Base-by-base conservation (phyloP, 805 yeast genomes). In the Naumovozyma baii region DNA sequence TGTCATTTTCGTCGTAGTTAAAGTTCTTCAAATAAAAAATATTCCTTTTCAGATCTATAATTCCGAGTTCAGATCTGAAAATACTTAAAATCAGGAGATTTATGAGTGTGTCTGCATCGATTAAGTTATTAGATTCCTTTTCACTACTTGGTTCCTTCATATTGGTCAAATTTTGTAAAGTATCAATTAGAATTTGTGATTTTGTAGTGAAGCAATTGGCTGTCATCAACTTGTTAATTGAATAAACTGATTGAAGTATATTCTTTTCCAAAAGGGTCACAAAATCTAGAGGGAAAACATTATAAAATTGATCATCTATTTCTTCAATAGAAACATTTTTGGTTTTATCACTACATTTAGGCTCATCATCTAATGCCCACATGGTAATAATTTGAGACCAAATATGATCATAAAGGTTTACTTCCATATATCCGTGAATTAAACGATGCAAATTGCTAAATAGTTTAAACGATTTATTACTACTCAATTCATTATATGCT, bases 41-140 rank as follows among this genome's bases (percentile, higher is more conserved):
- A 47, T 83, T 87, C 2, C 74, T 70, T 46, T 75, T 80, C 18
- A 86, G 54, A 48, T 78, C 62, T 8, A 12, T 5, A 29, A 29
- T 9, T 3, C 66, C 65, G 2, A 83, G 72, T 30, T 69, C 69
- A 1, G 92, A 69, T 39, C 81, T 74, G 8, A 78, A 68, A 1
- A 87, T 70, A 3, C 85, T 86, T 57, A 86, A 65, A 5, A 86
- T 71, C 44, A 88, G 62, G 34, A 88, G 62, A 1, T 87, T 80
- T 3, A 88, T 70, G 17, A 88, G 62, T 0, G 83, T 76, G 54
- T 88, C 97, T 0, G 96, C 97, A 60, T 81, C 88, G 5, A 84
- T 66, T 0, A 69, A 31, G 4, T 35, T 20, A 13, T 31, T 26
- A 14, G 17, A 9, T 3, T 29, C 20, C 4, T 16, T 19, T 2